A percentile compares a stretch with the other conserved stretches of the same genome.
Evolutionary conservation across 352 stramenopile genomes (phyloP).

Genomic region (Pythium sukuiense): DNA sequence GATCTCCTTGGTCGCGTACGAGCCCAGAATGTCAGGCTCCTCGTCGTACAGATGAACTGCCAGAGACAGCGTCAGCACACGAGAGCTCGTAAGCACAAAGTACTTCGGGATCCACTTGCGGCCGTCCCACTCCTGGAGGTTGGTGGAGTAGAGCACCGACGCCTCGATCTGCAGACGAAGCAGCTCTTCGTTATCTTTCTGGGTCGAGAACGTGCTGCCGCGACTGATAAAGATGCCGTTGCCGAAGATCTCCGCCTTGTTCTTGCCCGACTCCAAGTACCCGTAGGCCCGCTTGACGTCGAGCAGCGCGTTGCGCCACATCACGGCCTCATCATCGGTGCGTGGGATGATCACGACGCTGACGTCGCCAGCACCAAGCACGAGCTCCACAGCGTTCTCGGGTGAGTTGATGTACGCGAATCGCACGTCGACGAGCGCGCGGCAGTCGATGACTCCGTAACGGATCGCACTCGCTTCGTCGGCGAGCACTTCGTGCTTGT

Average conservation of each 20-base stretch:
- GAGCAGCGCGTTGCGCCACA: conserved; percentile 78
- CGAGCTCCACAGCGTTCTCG: conserved; percentile 83
- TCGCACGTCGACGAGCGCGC: conserved; percentile 75
- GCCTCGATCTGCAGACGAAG: conserved; percentile 82
- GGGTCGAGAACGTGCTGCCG: conserved; percentile 80
- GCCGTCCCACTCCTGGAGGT: conserved; percentile 85
- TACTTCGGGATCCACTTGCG: conserved; percentile 90
- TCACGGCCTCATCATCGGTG: conserved; percentile 82
- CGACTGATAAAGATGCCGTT: conserved; percentile 82
- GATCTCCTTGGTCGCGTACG: conserved; percentile 81
- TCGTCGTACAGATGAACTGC: conserved; percentile 87
- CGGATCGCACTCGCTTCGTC: conserved; percentile 80
- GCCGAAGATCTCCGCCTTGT: conserved; percentile 73
- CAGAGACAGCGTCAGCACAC: conserved; percentile 77
- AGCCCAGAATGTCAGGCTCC: conserved; percentile 82
- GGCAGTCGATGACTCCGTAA: conserved; percentile 86
- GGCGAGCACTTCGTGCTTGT: conserved; percentile 84
- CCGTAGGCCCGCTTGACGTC: conserved; percentile 85
- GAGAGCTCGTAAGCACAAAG: conserved; percentile 82
- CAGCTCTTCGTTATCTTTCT: conserved; percentile 86
- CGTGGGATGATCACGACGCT: conserved; percentile 83
- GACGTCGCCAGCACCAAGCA: conserved; percentile 56
- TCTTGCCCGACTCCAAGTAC: conserved; percentile 69
- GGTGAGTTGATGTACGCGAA: conserved; percentile 85
- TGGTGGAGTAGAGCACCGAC: conserved; percentile 78